phyloP scores from a whole-genome alignment of 805 yeast genomes.

The Sugiyamaella floridensis region DNA sequence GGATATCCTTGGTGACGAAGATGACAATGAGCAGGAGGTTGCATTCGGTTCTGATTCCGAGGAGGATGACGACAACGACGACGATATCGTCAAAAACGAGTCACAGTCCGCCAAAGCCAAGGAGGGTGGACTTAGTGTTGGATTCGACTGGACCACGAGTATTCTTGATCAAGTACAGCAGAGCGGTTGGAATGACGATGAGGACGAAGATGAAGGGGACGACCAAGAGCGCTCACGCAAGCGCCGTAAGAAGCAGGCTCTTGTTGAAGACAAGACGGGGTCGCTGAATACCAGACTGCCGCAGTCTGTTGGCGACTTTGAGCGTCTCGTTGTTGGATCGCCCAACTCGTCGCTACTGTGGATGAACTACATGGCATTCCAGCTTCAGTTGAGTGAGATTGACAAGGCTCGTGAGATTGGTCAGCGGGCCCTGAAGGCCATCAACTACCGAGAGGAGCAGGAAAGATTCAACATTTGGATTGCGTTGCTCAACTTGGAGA shows the following conservation, averaged over 20 bases:
- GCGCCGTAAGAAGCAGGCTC: constrained; percentile 39
- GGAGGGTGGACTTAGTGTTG: constrained; percentile 60
- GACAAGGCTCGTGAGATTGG: constrained; percentile 93
- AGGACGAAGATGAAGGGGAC: constrained; percentile 45
- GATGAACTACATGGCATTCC: constrained; percentile 99
- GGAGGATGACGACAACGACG: too few relatives aligned
- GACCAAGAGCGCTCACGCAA: constrained; percentile 32
- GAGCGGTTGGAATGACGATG: constrained; percentile 3
- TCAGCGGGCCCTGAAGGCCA: constrained; percentile 84
- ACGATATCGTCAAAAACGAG: constrained; percentile 28
- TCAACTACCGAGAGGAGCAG: constrained; percentile 82
- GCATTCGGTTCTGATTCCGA: constrained; percentile 33
- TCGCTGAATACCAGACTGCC: constrained; percentile 81
- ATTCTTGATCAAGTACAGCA: constrained; percentile 63
- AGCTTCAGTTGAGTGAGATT: constrained; percentile 84
- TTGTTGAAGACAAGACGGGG: constrained; percentile 74
- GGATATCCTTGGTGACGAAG: constrained; percentile 32
- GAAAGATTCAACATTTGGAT: constrained; percentile 95
- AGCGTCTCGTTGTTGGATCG: constrained; percentile 81
- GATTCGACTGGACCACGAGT: constrained; percentile 95
- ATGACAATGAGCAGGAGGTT: constrained; percentile 27
- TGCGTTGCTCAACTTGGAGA: constrained; percentile 88
- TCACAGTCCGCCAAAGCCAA: constrained; percentile 9
- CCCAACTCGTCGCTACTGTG: constrained; percentile 91
- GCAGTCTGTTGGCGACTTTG: constrained; percentile 86